A percentile compares a stretch with the other conserved stretches of the same genome.
Evolutionary conservation across 257 asterid species (phyloP).

Genomic region (Solanum pimpinellifolium): DNA sequence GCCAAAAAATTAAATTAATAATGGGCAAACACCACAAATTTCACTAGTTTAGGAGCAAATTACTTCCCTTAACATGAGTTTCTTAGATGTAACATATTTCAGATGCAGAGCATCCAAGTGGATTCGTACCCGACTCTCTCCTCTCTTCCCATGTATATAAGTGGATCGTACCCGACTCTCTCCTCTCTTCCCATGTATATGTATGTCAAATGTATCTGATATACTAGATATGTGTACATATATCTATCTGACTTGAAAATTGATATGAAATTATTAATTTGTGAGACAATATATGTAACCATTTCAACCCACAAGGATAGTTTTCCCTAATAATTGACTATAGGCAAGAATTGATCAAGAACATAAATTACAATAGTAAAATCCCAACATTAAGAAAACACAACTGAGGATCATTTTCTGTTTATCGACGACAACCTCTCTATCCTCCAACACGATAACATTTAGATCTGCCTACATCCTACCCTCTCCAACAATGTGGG

Average conservation of each 20-base stretch:
- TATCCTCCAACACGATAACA: not conserved
- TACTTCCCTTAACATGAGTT: not conserved
- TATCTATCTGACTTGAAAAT: no score
- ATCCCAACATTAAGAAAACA: not conserved
- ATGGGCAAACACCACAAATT: not conserved
- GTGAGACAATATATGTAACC: no score
- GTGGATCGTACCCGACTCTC: no score
- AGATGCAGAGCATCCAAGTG: rapidly evolving
- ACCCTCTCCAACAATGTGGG: not conserved
- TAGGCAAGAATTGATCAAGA: not conserved
- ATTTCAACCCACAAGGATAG: not conserved
- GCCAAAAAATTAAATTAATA: not conserved
- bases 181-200: no score
- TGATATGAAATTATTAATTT: no score
- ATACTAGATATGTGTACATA: no score
- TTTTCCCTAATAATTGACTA: not conserved
- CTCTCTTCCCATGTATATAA: no score
- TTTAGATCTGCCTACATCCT: not conserved
- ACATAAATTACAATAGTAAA: no score
- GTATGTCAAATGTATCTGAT: no score
- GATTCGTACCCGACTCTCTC: no score
- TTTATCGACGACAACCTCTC: not conserved
- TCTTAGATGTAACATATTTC: no score
- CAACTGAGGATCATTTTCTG: not conserved
- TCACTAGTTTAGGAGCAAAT: no score